A percentile compares a stretch with the other conserved stretches of the same genome.
These are phyloP conservation scores for Mortierella sp. DNA, from an alignment of 371 early-diverging fungal species.

Conservation along the genomic window DNA sequence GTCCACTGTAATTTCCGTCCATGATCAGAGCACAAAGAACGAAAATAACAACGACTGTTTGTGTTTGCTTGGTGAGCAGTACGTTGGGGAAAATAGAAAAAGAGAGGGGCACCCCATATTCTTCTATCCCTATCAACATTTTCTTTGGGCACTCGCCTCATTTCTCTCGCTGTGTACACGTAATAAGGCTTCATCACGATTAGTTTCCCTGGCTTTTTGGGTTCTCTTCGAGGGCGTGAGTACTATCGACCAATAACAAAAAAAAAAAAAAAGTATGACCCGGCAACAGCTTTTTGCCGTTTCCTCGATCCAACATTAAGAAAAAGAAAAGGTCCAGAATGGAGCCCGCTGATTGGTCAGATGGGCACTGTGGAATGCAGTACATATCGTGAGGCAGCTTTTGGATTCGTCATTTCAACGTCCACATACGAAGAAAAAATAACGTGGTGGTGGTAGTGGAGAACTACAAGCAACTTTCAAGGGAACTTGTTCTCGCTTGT, in stretches of 20 bases:
- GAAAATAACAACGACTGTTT: not conserved
- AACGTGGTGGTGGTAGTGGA: not conserved
- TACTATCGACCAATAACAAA: not conserved
- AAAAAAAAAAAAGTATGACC: not conserved
- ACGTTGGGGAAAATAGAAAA: not conserved
- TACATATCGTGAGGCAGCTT: not conserved
- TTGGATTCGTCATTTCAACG: conserved; percentile 5
- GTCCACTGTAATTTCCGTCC: not conserved
- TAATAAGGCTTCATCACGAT: not conserved
- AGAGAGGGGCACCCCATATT: not conserved
- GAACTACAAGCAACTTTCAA: not conserved
- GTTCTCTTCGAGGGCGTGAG: not conserved
- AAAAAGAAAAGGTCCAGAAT: not conserved
- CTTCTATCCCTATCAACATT: not conserved
- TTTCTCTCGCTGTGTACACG: not conserved
- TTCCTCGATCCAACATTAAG: not conserved
- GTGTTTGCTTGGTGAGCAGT: not conserved
- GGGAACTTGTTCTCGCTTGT: not conserved
- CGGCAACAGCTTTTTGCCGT: conserved; percentile 10
- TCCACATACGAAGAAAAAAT: conserved; percentile 2
- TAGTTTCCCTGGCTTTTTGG: not conserved
- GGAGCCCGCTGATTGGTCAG: not conserved
- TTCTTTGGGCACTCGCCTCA: not conserved
- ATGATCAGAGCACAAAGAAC: not conserved
- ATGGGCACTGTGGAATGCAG: not conserved